These are phyloP conservation scores for Pseudoperonospora humuli DNA, from an alignment of 352 stramenopile genomes.

Conservation along the genomic window DNA sequence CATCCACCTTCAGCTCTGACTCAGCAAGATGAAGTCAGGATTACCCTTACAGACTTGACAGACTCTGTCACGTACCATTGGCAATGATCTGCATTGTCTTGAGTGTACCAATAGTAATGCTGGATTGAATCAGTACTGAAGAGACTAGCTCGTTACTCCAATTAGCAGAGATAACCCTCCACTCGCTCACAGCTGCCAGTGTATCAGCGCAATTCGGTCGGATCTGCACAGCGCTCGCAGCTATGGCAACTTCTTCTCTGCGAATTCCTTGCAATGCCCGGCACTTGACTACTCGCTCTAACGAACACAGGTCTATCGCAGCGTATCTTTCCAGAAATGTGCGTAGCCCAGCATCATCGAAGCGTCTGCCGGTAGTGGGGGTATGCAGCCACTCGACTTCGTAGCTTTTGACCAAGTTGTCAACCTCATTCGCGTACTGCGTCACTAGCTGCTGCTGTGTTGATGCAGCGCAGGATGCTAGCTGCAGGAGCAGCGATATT, in stretches of 20 bases:
- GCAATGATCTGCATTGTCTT: slow-evolving; percentile 25
- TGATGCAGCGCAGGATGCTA: slow-evolving; percentile 6
- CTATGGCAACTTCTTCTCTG: slow-evolving; percentile 4
- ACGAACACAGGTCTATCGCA: slow-evolving; percentile 35
- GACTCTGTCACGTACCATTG: slow-evolving; percentile 35
- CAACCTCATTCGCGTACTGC: slow-evolving; percentile 28
- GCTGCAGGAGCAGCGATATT: slow-evolving; percentile 43
- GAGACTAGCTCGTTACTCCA: slow-evolving; percentile 51
- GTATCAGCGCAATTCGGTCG: slow-evolving; percentile 25
- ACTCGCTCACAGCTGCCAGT: slow-evolving; percentile 13
- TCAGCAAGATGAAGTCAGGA: slow-evolving; percentile 2
- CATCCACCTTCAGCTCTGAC: slow-evolving; percentile 43
- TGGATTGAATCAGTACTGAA: slow-evolving; percentile 13
- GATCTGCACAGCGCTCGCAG: slow-evolving; percentile 14
- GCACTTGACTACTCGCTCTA: slow-evolving; percentile 33
- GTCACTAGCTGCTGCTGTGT: slow-evolving; percentile 21
- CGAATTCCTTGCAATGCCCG: slow-evolving; percentile 31
- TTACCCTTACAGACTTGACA: not conserved
- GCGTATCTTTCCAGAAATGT: slow-evolving; percentile 41
- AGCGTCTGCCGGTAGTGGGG: slow-evolving; percentile 5
- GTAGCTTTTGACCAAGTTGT: slow-evolving; percentile 9
- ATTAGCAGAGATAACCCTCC: slow-evolving; percentile 54
- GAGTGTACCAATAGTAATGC: not conserved
- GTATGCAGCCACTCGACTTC: slow-evolving; percentile 9
- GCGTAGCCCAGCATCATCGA: slow-evolving; percentile 28